Percentiles rank a stretch among this genome's conserved stretches.
phyloP scores from a whole-genome alignment of 1,139 yeast species.

The Saccharomycopsis crataegensis region DNA sequence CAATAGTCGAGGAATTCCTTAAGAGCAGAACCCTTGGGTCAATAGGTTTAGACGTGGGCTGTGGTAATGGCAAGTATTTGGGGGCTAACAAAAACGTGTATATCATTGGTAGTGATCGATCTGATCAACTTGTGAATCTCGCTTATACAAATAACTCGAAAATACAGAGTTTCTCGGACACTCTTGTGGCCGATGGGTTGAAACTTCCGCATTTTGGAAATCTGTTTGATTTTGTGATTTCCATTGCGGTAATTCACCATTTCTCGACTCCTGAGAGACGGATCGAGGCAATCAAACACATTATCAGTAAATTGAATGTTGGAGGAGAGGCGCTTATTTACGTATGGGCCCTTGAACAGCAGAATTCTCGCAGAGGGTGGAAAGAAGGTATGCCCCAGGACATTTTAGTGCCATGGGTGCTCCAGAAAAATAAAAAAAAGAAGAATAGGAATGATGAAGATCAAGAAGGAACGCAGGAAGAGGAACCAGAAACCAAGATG shows the following conservation, averaged over 20 bases:
- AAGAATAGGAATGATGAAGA: conserved; percentile 24
- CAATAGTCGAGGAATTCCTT: conserved; percentile 75
- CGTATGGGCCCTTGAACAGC: conserved; percentile 97
- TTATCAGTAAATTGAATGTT: conserved; percentile 47
- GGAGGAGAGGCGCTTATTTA: conserved; percentile 74
- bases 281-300: conserved; percentile 61
- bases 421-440: conserved; percentile 33
- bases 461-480: conserved; percentile 16
- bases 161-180: conserved; percentile 30
- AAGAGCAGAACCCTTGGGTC: conserved; percentile 34
- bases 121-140: conserved; percentile 68
- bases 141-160: conserved; percentile 41
- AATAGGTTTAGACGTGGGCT: conserved; percentile 73
- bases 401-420: conserved; percentile 92
- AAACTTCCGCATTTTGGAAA: conserved; percentile 54
- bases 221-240: conserved; percentile 81
- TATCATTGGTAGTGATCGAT: conserved; percentile 77
- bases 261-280: conserved; percentile 82
- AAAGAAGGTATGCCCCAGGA: conserved; percentile 89
- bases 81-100: conserved; percentile 59
- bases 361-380: conserved; percentile 77
- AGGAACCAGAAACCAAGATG: conserved; percentile 48
- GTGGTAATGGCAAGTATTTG: conserved; percentile 93
- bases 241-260: conserved; percentile 95
- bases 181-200: conserved; percentile 72